Conservation (phyloP, 176 grass and related monocot species). For the Raddia distichophylla region DNA sequence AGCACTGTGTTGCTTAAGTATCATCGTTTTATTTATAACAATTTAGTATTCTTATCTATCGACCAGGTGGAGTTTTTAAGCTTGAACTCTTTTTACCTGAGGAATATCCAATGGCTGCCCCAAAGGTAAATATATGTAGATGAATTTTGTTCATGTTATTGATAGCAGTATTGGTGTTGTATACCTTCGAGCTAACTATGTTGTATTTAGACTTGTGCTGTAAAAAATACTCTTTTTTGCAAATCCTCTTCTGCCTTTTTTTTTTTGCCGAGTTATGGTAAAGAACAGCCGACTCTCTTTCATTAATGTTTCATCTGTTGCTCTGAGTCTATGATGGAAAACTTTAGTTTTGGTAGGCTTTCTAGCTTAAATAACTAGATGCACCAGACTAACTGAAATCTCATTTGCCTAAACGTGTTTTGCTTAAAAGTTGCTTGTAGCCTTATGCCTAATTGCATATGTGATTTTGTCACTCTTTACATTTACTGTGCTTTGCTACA, state of each 20-base stretch:
- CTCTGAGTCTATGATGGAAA: neutral
- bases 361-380: constrained; percentile 5
- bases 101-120: constrained; percentile 98
- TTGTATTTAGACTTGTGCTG: neutral
- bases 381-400: neutral
- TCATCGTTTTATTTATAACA: constrained; percentile 31
- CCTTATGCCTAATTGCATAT: neutral
- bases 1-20: neutral
- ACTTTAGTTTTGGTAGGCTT: neutral
- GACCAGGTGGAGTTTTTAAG: constrained; percentile 93
- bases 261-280: neutral
- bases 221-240: constrained; percentile 22
- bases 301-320: neutral
- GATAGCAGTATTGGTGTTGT: neutral
- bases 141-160: neutral
- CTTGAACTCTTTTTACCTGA: constrained; percentile 99
- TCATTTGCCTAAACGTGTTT: neutral
- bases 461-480: neutral
- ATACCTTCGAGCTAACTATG: constrained; percentile 1
- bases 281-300: neutral
- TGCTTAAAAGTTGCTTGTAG: neutral
- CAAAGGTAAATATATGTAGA: constrained; percentile 63
- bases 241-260: neutral
- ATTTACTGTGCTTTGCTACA: neutral
- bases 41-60: constrained; percentile 29